Base-by-base conservation (phyloP, 2,329 filamentous ascomycete genomes). In the Arthroderma sp. region DNA sequence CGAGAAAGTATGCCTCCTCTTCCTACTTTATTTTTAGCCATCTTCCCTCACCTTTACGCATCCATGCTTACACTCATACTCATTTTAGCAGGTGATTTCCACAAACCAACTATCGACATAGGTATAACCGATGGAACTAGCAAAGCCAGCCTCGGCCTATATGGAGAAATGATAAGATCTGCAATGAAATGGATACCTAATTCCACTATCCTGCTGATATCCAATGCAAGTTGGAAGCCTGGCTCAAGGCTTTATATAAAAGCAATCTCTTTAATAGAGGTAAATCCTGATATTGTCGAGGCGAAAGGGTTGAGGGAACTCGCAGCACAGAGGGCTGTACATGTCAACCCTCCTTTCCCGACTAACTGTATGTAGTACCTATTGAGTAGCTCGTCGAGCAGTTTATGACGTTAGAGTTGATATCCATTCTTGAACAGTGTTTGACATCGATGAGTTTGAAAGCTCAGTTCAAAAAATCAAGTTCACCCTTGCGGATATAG, bases 101-200 rank as follows among this genome's bases (percentile, higher is more conserved):
- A n/a, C 17, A 35, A 44, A 28, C 71, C 76, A 55, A 70, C 72
- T 43, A 63, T 76, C 52, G 72, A 71, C 39, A 59, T 79, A 43
- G 68, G 70, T 7, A 67, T 80, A 44, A 74, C 78, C 57, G 78
- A 80, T 63, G 71, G 78, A 61, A 78, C 75, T 2, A 69, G 71
- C 2, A 72, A 76, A 61, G 76, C 73, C 1, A 71, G 68, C 0
- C 67, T 80, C 2, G 74, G 72, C 0, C 67, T 80, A 9, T 79
- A 74, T 67, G 73, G 71, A 13, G 63, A 68, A 13, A 61, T 71
- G 15, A 70, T 73, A 56, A 59, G 60, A 52, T 75, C 73, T 0
- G 68, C 70, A 7, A 56, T 66, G 0, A 28, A 57, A 2, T 74
- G 75, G 67, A 64, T 64, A 21, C 67, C 73, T 1, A 74, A 68